Evolutionary conservation across 164 flowering plant genomes (phyloP).

Genomic region (Piper longum): DNA sequence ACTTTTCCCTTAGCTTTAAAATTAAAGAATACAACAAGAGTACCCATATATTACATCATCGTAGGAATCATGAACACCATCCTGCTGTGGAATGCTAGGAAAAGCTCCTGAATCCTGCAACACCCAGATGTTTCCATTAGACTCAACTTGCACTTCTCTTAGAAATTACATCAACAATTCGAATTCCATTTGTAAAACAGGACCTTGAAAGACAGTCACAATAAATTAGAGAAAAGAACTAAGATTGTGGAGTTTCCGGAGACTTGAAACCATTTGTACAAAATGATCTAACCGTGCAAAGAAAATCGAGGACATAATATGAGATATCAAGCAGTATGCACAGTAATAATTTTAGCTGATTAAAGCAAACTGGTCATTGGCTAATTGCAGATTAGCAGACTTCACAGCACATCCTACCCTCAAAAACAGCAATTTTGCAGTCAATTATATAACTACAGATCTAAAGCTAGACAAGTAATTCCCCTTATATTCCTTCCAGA

Average conservation of each 20-base stretch:
- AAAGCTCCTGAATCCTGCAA: conserved; percentile 9
- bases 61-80: conserved; percentile 74
- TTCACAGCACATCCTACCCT: not conserved
- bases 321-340: too few relatives aligned
- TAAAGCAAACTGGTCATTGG: too few relatives aligned
- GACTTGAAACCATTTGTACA: too few relatives aligned
- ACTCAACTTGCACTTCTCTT: conserved; percentile 1
- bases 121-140: conserved; percentile 9
- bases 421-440: not conserved
- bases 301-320: too few relatives aligned
- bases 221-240: not conserved
- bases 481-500: too few relatives aligned
- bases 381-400: not conserved
- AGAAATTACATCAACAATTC: not conserved
- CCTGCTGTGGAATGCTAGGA: conserved; percentile 56
- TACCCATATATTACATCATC: conserved; percentile 58
- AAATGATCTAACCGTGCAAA: too few relatives aligned
- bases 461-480: not conserved
- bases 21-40: conserved; percentile 13
- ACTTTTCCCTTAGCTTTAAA: not conserved
- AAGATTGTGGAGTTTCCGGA: too few relatives aligned
- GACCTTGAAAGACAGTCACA: not conserved
- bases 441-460: not conserved
- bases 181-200: not conserved
- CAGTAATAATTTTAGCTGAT: too few relatives aligned